Conservation (phyloP, 345 rosid genomes). For the Draba incana region DNA sequence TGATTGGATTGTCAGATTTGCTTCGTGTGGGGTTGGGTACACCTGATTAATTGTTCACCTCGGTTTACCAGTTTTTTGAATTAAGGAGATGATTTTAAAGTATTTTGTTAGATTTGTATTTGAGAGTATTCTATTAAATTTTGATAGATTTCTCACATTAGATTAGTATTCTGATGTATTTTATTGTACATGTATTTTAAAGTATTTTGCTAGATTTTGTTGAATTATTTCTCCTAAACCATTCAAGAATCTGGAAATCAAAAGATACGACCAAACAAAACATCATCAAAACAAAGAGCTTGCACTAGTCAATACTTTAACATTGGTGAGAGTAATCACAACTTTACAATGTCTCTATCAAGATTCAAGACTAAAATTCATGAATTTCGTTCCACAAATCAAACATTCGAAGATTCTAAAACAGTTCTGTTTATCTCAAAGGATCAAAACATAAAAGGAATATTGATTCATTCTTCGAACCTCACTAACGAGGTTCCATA, state of each 20-base stretch:
- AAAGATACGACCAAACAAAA: conserved; percentile 26
- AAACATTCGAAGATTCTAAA: neutral
- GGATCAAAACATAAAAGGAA: neutral
- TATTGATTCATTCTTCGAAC: conserved; percentile 45
- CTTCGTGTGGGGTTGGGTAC: neutral
- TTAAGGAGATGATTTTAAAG: neutral
- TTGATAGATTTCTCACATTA: too few relatives aligned
- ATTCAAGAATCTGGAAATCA: conserved; percentile 73
- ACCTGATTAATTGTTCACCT: conserved; percentile 15
- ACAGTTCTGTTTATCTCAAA: neutral
- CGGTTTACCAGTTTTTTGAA: neutral
- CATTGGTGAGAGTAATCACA: too few relatives aligned
- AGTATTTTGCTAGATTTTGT: too few relatives aligned
- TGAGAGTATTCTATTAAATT: too few relatives aligned
- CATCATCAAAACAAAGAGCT: neutral
- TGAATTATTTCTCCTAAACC: conserved; percentile 52
- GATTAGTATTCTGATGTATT: too few relatives aligned
- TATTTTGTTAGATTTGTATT: too few relatives aligned
- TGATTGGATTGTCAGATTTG: neutral
- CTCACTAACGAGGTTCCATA: conserved; percentile 87
- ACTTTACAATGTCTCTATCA: too few relatives aligned
- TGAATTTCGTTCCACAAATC: neutral
- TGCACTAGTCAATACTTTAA: too few relatives aligned
- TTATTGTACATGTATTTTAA: too few relatives aligned
- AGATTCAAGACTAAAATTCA: neutral